phyloP scores from a whole-genome alignment of 2,329 filamentous ascomycete species.

The Xylariaceae sp. region DNA sequence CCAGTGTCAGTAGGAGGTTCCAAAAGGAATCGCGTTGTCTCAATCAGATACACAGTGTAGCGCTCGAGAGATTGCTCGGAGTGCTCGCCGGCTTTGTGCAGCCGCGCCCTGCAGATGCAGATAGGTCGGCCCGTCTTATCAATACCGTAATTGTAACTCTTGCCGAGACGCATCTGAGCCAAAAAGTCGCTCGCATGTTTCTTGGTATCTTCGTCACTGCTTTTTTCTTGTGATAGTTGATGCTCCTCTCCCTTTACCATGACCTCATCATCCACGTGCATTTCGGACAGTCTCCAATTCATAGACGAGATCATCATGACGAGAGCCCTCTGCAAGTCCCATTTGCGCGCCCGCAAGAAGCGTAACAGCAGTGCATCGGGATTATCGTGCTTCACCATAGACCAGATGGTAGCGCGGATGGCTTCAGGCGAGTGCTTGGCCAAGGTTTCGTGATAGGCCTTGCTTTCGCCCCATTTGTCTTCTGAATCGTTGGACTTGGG shows the following conservation, averaged over 20 bases:
- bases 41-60: conserved; percentile 91
- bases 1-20: conserved; percentile 83
- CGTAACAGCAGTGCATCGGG: conserved; percentile 81
- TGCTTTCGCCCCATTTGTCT: conserved; percentile 90
- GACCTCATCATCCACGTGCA: conserved; percentile 87
- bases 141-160: conserved; percentile 85
- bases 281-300: conserved; percentile 81
- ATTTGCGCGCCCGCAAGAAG: conserved; percentile 87
- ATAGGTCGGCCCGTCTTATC: conserved; percentile 85
- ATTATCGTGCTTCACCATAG: conserved; percentile 92
- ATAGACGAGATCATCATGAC: conserved; percentile 94
- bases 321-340: conserved; percentile 90
- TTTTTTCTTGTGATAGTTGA: conserved; percentile 60
- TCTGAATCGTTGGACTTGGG: conserved; percentile 56
- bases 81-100: conserved; percentile 83
- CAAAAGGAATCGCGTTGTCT: conserved; percentile 85
- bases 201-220: conserved; percentile 57
- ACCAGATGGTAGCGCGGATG: conserved; percentile 81
- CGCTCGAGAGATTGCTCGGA: conserved; percentile 77
- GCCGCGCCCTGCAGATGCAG: conserved; percentile 76
- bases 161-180: conserved; percentile 80
- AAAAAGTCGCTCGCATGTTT: conserved; percentile 75
- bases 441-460: conserved; percentile 80
- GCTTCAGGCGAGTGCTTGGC: conserved; percentile 73
- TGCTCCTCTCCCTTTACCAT: conserved; percentile 72